Percentiles rank a stretch among this genome's conserved stretches.
phyloP scores from a whole-genome alignment of 129 eudicot genomes.

The Centrapalus pauciflorus region DNA sequence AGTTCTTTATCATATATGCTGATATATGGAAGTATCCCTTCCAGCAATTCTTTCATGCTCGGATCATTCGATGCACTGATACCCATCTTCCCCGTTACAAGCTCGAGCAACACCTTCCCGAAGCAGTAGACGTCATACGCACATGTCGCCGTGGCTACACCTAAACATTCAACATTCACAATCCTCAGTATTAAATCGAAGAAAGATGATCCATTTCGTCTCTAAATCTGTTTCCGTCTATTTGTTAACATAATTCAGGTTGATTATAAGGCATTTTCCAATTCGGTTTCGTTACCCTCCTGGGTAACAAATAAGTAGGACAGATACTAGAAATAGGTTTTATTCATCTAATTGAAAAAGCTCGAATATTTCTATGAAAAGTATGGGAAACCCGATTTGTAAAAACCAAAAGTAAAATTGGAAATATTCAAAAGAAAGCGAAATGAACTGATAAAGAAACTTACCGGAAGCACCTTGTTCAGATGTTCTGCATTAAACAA shows the following conservation, averaged over 20 bases:
- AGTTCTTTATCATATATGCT: constrained; percentile 87
- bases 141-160: constrained; percentile 59
- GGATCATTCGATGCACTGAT: constrained; percentile 72
- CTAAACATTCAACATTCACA: constrained; percentile 21
- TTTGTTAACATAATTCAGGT: too few species aligned
- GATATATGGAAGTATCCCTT: constrained; percentile 58
- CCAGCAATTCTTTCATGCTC: constrained; percentile 60
- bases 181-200: neutral
- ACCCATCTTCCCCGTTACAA: constrained; percentile 87
- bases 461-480: constrained; percentile 89
- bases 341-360: neutral
- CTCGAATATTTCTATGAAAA: neutral
- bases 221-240: too few species aligned
- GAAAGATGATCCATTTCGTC: neutral
- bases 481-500: constrained; percentile 64
- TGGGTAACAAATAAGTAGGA: too few species aligned
- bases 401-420: neutral
- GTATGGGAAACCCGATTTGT: neutral
- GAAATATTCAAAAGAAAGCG: neutral
- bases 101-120: constrained; percentile 84
- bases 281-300: too few species aligned
- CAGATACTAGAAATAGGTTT: too few species aligned
- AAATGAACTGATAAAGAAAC: constrained; percentile 13
- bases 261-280: neutral
- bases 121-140: constrained; percentile 90